Evolutionary conservation across 1,284 basidiomycete species (phyloP).

Genomic region (Tilletia caries): DNA sequence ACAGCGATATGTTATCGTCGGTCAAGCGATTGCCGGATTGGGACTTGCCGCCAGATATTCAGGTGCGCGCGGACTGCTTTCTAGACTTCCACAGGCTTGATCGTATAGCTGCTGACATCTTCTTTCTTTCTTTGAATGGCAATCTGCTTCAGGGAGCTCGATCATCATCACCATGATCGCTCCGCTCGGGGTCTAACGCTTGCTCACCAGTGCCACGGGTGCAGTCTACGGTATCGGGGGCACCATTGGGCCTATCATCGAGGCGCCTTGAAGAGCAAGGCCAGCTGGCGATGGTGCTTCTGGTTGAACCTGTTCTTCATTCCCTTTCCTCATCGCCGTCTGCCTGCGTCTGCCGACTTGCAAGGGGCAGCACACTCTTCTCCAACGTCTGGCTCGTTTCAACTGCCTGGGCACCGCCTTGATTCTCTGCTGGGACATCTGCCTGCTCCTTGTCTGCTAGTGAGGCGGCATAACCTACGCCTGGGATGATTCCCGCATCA

Average conservation of each 20-base stretch:
- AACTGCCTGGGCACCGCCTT: constrained; percentile 47
- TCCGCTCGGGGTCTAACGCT: constrained; percentile 23
- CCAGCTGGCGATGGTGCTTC: constrained; percentile 48
- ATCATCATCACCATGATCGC: constrained; percentile 33
- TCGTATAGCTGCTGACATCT: too few relatives aligned
- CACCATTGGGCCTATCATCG: constrained; percentile 27
- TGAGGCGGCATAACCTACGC: constrained; percentile 39
- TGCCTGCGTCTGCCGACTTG: constrained; percentile 25
- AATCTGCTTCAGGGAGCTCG: constrained; percentile 29
- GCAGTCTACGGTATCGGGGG: constrained; percentile 33
- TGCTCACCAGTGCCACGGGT: constrained; percentile 28
- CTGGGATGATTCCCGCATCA: constrained; percentile 35
- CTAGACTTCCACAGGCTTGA: too few relatives aligned
- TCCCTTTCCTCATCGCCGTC: constrained; percentile 26
- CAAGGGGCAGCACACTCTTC: constrained; percentile 7
- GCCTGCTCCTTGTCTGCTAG: constrained; percentile 47
- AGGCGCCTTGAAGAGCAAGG: constrained; percentile 35
- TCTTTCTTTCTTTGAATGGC: too few relatives aligned
- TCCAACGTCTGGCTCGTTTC: constrained; percentile 30
- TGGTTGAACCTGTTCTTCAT: constrained; percentile 32
- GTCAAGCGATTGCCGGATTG: constrained; percentile 37
- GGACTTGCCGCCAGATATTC: constrained; percentile 40
- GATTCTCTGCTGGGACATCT: constrained; percentile 44
- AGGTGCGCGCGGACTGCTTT: too few relatives aligned
- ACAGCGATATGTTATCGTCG: constrained; percentile 36